Base-by-base conservation (phyloP, 495 filamentous ascomycete genomes). In the Trichoderma virens region DNA sequence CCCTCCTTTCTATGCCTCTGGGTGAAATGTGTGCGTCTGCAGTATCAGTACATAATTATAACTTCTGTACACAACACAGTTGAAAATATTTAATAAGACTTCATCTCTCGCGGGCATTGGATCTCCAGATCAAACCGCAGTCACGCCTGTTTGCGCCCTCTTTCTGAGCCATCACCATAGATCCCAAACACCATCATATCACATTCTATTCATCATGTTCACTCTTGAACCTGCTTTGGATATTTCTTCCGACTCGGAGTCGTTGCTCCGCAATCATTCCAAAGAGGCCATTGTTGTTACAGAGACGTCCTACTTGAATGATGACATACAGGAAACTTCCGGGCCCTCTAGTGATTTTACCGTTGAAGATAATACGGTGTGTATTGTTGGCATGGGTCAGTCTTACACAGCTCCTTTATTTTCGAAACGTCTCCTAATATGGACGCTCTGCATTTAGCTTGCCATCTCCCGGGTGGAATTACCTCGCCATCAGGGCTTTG, bases 401-500 rank as follows among this genome's bases (percentile, higher is more conserved):
- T 30, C 2, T 16, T 11, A 13, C 9, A 30, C 7, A 56, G 25
- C 11, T 30, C 4, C 9, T 30, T 27, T 56, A 0, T 23, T 14
- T 2, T 2, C 3, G 9, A 28, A 2, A 30, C 1, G 0, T 56
- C 2, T 27, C 0, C 51, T 56, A 16, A 56, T 5, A 13, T 27
- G 3, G 2, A 14, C 14, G 6, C 2, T 25, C 43, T 31, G 9
- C 25, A 16, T 51, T 25, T 62, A 31, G 62, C 39, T 32, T 45
- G 35, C 43, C 62, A 47, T 31, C 43, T 63, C 30, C 62, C 62
- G n/a, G 41, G 62, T 31, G 62, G 43, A 28, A 54, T 63, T 27
- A 63, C 64, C 45, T 68, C 61, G 32, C 43, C 62, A 32, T 41
- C 27, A 27, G 62, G 47, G 39, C 41, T 45, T 51, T 63, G 62